Evolutionary conservation across 192 early-diverging fungal species (phyloP), one percentile per base, ranked within the genome.

Genomic region (Entrophospora sp.): DNA sequence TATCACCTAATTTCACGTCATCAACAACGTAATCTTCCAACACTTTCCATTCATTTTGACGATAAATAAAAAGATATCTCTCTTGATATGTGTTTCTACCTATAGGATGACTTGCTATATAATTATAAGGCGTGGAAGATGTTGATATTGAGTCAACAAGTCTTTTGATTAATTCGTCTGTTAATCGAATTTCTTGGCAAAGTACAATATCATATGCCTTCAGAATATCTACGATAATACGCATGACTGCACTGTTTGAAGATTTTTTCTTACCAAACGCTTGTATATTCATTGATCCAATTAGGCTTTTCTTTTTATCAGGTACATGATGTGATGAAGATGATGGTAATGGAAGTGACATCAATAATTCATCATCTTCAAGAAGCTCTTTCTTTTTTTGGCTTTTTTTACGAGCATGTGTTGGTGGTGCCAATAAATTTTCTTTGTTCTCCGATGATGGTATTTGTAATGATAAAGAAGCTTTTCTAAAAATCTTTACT

Each of bases 211-310:
- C 64, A 20, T 55, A 66, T 18, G n/a, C 35, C 27, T 35, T 48
- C 14, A 66, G 34, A 10, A 66, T 66, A 66, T 66, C 64, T 5
- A 25, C 10, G 13, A 66, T 66, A 32, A 66, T 66, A 12, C 28
- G 31, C 64, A 66, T 66, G 10, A 66, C 2, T 20, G 13, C 10
- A 32, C 22, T 0, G 28, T 66, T 55, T 7, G 64, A 53, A 4
- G 49, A 13, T 38, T 66, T 66, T 40, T 66, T 66, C 2, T 3
- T 53, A 25, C 64, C 64, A 38, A 66, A 66, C 16, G 64, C 49
- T 66, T 66, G 51, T 13, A 66, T 66, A 55, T 66, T 66, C 16
- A 66, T 30, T 12, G 64, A 4, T 18, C 64, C 64, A 8, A 66
- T 55, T 16, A 55, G 28, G 25, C 36, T n/a, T 30, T 30, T 30